Base-by-base conservation (phyloP, 164 flowering plant species). In the Magnolia sinica region DNA sequence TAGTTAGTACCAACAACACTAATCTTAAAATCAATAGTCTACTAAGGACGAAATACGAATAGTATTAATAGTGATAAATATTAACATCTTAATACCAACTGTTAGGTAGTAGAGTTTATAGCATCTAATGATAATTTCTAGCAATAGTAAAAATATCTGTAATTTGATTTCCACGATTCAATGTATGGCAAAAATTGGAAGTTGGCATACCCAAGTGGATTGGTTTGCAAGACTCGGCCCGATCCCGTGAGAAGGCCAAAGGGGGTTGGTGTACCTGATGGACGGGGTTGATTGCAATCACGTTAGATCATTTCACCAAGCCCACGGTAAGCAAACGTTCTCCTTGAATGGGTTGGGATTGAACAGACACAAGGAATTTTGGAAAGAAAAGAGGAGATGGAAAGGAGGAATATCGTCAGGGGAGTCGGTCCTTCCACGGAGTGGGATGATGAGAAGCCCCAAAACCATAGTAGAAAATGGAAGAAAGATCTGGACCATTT, bases 341-440 rank as follows among this genome's bases (percentile, higher is more conserved):
- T 69, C 45, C 29, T 24, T 29, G 3, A 51, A 37, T 14, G 14
- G 29, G 14, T 49, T 31, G 19, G 8, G 31, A 69, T 8, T 19
- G 20, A 1, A 9, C 50, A 69, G 11, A 23, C 49, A n/a, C n/a
- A 19, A 64, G 1, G 4, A 72, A n/a, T 11, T 10, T 4, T 70
- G 58, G 8, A 3, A 23, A 20, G 52, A 20, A 72, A 14, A 66
- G 1, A 73, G 19, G 4, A 75, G 27, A 8, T 4, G 10, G 0
- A 50, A 22, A 61, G 71, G 20, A 37, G 1, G 24, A 24, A 68
- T 82, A 88, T 90, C 86, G 78, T 89, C 89, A 1, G 79, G 76
- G 1, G 85, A 71, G 50, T 84, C 76, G 20, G 92, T 89, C 72
- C 81, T n/a, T 31, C 83, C 87, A 76, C 71, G 52, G 50, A 83